Percentiles rank a stretch among this genome's conserved stretches.
These are phyloP conservation scores for Ceratobasidium papillatum DNA, from an alignment of 1,284 basidiomycete genomes.

Conservation along the genomic window DNA sequence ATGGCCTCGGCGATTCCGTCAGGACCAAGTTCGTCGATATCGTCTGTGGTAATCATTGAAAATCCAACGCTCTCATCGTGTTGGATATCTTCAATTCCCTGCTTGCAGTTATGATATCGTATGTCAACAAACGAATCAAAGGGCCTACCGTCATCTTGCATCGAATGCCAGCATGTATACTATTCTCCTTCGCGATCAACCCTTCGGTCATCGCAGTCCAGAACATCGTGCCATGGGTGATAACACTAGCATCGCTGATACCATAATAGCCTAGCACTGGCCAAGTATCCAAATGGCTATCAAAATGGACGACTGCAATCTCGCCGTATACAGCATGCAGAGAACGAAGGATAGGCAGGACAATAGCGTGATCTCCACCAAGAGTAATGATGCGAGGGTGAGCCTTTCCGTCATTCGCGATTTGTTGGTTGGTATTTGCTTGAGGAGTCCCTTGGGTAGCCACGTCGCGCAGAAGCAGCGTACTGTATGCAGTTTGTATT, in stretches of 20 bases:
- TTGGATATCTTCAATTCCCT: constrained; percentile 68
- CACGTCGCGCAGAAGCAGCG: constrained; percentile 66
- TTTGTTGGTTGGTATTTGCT: constrained; percentile 55
- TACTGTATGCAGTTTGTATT: constrained; percentile 79
- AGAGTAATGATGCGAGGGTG: constrained; percentile 78
- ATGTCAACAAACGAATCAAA: background rate
- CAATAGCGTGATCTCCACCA: constrained; percentile 83
- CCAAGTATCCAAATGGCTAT: constrained; percentile 80
- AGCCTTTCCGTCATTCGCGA: constrained; percentile 63
- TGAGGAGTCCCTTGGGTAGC: constrained; percentile 47
- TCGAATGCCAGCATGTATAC: constrained; percentile 80
- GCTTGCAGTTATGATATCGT: background rate
- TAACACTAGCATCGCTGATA: constrained; percentile 59
- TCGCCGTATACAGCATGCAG: constrained; percentile 77
- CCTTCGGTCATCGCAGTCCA: constrained; percentile 75
- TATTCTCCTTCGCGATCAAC: constrained; percentile 68
- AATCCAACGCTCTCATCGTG: constrained; percentile 57
- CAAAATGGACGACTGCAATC: constrained; percentile 82
- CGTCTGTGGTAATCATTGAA: constrained; percentile 42
- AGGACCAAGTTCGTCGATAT: constrained; percentile 42
- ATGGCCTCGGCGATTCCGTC: constrained; percentile 58
- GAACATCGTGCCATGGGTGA: constrained; percentile 83
- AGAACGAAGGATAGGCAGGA: constrained; percentile 73
- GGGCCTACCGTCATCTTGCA: constrained; percentile 69
- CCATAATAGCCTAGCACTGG: constrained; percentile 45